Percentiles rank a stretch among this genome's conserved stretches.
Conservation (phyloP, 2,329 filamentous ascomycete species). For the Graphium sp. region DNA sequence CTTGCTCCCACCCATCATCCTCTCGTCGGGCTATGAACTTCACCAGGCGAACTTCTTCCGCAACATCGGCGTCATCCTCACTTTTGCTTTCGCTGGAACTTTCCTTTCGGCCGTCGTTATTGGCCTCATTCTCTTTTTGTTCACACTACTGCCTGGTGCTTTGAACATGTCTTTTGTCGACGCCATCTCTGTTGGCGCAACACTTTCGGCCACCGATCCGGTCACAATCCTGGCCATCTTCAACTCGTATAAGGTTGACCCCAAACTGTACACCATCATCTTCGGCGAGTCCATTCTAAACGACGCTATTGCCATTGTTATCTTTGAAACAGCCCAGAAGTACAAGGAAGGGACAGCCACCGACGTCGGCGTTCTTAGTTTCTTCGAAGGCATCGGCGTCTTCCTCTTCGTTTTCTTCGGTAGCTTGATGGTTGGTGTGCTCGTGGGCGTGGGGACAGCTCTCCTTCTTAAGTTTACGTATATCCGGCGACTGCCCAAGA, state of each 20-base stretch:
- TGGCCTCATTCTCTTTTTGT: conserved; percentile 73
- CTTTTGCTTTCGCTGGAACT: conserved; percentile 92
- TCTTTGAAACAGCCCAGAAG: conserved; percentile 93
- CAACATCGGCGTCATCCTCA: conserved; percentile 92
- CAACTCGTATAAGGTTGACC: conserved; percentile 98
- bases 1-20: conserved; percentile 92
- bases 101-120: conserved; percentile 96
- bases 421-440: conserved; percentile 74
- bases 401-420: conserved; percentile 96
- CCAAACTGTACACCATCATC: conserved; percentile 95
- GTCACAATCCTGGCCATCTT: conserved; percentile 98
- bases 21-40: conserved; percentile 91
- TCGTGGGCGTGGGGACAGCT: conserved; percentile 76
- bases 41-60: conserved; percentile 99
- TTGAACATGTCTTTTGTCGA: conserved; percentile 84
- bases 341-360: conserved; percentile 64
- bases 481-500: conserved; percentile 82
- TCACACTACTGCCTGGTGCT: conserved; percentile 71
- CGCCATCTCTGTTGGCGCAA: conserved; percentile 90
- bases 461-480: conserved; percentile 88
- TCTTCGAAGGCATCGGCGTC: conserved; percentile 83
- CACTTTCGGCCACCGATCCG: conserved; percentile 88
- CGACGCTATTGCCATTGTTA: conserved; percentile 93
- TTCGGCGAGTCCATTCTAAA: conserved; percentile 98
- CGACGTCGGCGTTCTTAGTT: conserved; percentile 59